Conservation (phyloP, 2,329 filamentous ascomycete genomes). For the Zymoseptoria ardabiliae region DNA sequence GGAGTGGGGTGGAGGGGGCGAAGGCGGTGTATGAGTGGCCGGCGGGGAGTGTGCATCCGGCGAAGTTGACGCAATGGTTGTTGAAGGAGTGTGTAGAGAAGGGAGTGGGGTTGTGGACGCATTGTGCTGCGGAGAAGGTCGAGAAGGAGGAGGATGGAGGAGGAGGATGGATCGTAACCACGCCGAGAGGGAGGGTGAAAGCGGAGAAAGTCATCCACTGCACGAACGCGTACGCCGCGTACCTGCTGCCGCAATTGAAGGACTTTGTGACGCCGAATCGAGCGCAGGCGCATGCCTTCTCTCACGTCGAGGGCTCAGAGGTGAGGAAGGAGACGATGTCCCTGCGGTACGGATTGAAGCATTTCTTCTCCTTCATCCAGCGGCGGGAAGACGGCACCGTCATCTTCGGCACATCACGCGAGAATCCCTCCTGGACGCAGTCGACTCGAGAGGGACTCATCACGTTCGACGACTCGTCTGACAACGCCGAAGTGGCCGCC, state of each 20-base stretch:
- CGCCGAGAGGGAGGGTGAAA: slow-evolving; percentile 29
- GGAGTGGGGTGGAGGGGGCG: slow-evolving; percentile 33
- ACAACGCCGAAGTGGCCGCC: slow-evolving; percentile 35
- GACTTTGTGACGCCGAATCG: slow-evolving; percentile 37
- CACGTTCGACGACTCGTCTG: slow-evolving; percentile 35
- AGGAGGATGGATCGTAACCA: slow-evolving; percentile 29
- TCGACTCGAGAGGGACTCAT: slow-evolving; percentile 20
- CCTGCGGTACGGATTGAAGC: slow-evolving; percentile 39
- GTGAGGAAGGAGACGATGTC: slow-evolving; percentile 38
- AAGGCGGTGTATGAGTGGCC: slow-evolving; percentile 47
- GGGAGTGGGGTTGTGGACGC: slow-evolving; percentile 38
- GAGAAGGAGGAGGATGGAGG: slow-evolving; percentile 11
- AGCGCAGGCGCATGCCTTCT: slow-evolving; percentile 39
- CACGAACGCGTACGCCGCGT: slow-evolving; percentile 36
- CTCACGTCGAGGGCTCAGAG: slow-evolving; percentile 32
- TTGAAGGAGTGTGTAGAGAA: slow-evolving; percentile 32
- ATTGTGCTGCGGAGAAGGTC: slow-evolving; percentile 33
- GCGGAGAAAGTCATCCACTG: slow-evolving; percentile 32
- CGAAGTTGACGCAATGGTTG: slow-evolving; percentile 45
- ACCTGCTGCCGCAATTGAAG: slow-evolving; percentile 32
- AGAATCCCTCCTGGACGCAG: slow-evolving; percentile 31
- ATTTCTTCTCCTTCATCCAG: slow-evolving; percentile 47
- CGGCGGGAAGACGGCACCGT: slow-evolving; percentile 38
- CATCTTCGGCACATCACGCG: slow-evolving; percentile 38
- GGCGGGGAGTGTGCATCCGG: slow-evolving; percentile 43